phyloP scores from a whole-genome alignment of 139 green algal species.

The Chlorella ohadii region DNA sequence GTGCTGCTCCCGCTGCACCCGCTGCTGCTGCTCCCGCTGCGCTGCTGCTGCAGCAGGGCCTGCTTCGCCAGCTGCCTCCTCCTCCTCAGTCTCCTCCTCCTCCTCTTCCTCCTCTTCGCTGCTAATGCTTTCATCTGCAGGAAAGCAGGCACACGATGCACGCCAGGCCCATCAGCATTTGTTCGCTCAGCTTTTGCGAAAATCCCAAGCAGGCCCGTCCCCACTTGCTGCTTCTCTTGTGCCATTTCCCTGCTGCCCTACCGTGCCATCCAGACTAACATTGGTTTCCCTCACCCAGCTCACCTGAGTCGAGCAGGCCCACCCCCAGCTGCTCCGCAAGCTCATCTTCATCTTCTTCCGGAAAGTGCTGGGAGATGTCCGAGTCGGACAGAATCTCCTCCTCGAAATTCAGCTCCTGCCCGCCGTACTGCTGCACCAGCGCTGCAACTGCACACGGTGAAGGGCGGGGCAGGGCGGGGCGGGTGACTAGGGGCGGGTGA shows the following conservation, averaged over 20 bases:
- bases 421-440: background rate
- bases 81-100: background rate
- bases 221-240: too few species aligned
- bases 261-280: too few species aligned
- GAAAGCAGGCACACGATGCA: too few species aligned
- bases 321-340: background rate
- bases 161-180: too few species aligned
- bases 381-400: constrained; percentile 46
- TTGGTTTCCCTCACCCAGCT: too few species aligned
- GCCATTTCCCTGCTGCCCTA: too few species aligned
- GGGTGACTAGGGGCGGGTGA: too few species aligned
- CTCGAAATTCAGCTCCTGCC: constrained; percentile 19
- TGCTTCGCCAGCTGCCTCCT: background rate
- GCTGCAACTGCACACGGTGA: background rate
- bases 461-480: background rate
- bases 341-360: constrained; percentile 27
- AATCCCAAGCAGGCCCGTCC: too few species aligned
- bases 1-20: background rate
- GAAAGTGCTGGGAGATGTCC: constrained; percentile 33
- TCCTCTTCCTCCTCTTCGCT: constrained; percentile 4
- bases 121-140: background rate
- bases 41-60: too few species aligned
- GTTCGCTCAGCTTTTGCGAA: too few species aligned
- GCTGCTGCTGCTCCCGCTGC: background rate
- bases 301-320: background rate